Base-by-base conservation (phyloP, 2,329 filamentous ascomycete genomes). In the Lachnellula suecica region DNA sequence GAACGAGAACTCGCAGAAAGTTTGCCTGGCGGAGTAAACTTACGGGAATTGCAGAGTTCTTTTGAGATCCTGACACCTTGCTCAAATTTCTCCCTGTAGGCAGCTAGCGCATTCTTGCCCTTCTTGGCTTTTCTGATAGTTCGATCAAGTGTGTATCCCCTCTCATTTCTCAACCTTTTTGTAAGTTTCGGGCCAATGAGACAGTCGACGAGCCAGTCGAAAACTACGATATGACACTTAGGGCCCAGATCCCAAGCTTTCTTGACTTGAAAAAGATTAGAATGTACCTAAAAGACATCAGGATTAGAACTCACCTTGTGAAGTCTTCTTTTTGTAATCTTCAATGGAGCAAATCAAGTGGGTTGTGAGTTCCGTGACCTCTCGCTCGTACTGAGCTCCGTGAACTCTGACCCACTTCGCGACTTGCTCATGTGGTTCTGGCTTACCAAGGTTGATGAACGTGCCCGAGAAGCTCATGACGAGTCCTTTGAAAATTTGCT, bases 271-370 rank as follows among this genome's bases (percentile, higher is more conserved):
- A 5, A 4, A 9, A 42, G 9, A 22, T 35, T 47, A 6, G 25
- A 37, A 15, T 49, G 20, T 11, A 19, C 5, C 11, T n/a, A n/a
- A n/a, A n/a, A 35, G 41, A 47, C 47, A 6, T 17, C 15, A 15
- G 6, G 9, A n/a, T 22, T 10, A 51, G 20, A 40, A 19, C 60
- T 43, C 60, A 66, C 62, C 59, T 53, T 62, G 55, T 1, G 23
- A 6, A 20, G 24, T 37, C 31, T 55, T 60, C 27, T 61, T 63
- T 56, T 79, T 77, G 68, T 83, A 91, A 15, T 85, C 79, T 29
- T 83, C 76, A 45, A 79, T 73, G 0, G 82, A 83, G 49, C 83
- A 81, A 20, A 96, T 76, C 0, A 96, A 72, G 69, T 96, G 91
- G 0, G 91, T 96, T 9, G 87, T 81, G 0, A 72, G 62, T 0